Conservation (phyloP, 2,329 filamentous ascomycete genomes). For the Aspergillus versicolor region DNA sequence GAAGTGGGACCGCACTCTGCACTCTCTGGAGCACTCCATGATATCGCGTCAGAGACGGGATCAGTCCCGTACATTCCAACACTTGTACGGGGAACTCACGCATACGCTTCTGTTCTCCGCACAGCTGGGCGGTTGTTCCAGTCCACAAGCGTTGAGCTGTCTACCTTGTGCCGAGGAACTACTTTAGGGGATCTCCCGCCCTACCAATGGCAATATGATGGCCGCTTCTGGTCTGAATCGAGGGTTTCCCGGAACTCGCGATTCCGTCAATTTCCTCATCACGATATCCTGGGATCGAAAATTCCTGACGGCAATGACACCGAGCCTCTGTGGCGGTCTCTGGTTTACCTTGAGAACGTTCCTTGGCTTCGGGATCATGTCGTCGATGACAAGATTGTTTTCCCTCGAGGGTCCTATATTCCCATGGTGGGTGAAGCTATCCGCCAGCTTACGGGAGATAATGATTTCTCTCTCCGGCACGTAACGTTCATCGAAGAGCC, state of each 20-base stretch:
- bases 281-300: constrained; percentile 25
- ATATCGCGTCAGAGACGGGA: constrained; percentile 12
- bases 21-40: constrained; percentile 30
- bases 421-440: background rate
- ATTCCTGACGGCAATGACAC: constrained; percentile 17
- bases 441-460: background rate
- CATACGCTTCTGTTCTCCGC: constrained; percentile 9
- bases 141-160: constrained; percentile 4
- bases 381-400: constrained; percentile 5
- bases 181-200: constrained; percentile 32
- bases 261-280: constrained; percentile 22
- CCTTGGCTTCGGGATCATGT: constrained; percentile 15
- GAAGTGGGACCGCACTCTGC: constrained; percentile 39
- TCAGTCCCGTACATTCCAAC: constrained; percentile 2
- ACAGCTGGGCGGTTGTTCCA: constrained; percentile 14
- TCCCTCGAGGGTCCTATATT: constrained; percentile 11
- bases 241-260: constrained; percentile 21
- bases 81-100: background rate
- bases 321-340: constrained; percentile 47
- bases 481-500: constrained; percentile 9
- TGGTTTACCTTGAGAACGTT: constrained; percentile 28
- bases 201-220: constrained; percentile 45
- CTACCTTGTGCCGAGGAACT: background rate
- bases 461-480: background rate
- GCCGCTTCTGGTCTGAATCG: constrained; percentile 40